Base-by-base conservation (phyloP, 768 basidiomycete species). In the Tricholoma flavovirens region DNA sequence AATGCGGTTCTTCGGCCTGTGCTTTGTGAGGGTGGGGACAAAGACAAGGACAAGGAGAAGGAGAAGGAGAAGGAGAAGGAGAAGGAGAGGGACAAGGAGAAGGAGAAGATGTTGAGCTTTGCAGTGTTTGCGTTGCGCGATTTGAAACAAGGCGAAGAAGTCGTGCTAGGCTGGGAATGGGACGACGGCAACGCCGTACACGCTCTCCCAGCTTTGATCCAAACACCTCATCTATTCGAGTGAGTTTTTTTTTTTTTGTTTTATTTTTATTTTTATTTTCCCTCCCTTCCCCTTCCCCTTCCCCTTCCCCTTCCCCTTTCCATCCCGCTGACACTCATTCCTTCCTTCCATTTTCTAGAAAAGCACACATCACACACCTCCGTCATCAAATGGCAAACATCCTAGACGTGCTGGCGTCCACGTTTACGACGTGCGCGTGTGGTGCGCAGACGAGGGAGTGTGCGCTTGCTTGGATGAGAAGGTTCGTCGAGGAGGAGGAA, bases 121-220 rank as follows among this genome's bases (percentile, higher is more conserved):
- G 93, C 84, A 0, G 74, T 97, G 0, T 95, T 93, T 60, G 90
- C 94, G 1, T 70, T 86, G 15, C 71, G 83, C 10, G 88, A 90
- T 58, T 77, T 98, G 60, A 80, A 79, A 54, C 82, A 82, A 32
- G 79, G 87, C 49, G 93, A 94, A 60, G 95, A 98, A 71, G 81
- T 98, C 17, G 83, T 94, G 0, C 71, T 98, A 0, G 89, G 88
- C 0, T 98, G 95, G 93, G 93, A 97, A 67, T 98, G 95, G 95
- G 94, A 98, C 62, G 95, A 98, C 64, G 84, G 84, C 2, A 89
- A 92, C 65, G 84, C 87, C 0, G n/a, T n/a, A n/a, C n/a, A n/a
- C n/a, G n/a, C n/a, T n/a, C n/a, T n/a, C n/a, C n/a, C n/a, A n/a
- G n/a, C n/a, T n/a, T n/a, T n/a, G n/a, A n/a, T n/a, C n/a, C n/a